Percentiles rank a stretch among this genome's conserved stretches.
Evolutionary conservation across 257 asterid species (phyloP).

Genomic region (Solanum neorickii): DNA sequence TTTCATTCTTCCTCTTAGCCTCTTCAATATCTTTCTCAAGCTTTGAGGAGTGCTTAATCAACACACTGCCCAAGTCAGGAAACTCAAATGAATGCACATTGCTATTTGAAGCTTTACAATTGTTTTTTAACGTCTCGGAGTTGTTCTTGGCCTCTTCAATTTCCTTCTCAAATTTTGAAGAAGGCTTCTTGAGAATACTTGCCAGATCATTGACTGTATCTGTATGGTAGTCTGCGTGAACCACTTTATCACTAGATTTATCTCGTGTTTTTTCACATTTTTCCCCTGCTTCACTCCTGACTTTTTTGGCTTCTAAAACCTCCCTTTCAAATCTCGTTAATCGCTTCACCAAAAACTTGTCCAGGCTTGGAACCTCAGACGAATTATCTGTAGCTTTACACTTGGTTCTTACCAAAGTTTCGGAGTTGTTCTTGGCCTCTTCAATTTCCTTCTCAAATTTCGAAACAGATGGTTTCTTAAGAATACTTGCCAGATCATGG

Average conservation of each 20-base stretch:
- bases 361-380: constrained; percentile 27
- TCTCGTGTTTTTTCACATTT: constrained; percentile 10
- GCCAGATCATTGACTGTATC: constrained; percentile 6
- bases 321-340: constrained; percentile 68
- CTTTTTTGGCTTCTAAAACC: constrained; percentile 62
- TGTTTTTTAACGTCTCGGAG: constrained; percentile 1
- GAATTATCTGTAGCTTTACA: not conserved
- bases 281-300: constrained; percentile 29
- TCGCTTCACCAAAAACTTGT: constrained; percentile 53
- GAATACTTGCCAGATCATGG: constrained; percentile 2
- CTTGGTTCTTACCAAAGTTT: not conserved
- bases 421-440: constrained; percentile 12
- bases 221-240: not conserved
- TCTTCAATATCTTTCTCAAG: constrained; percentile 58
- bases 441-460: constrained; percentile 4
- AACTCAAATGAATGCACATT: not conserved
- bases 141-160: constrained; percentile 10
- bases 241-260: constrained; percentile 2
- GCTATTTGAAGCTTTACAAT: not conserved
- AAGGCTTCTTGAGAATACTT: constrained; percentile 3
- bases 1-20: constrained; percentile 17
- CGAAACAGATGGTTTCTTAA: not conserved
- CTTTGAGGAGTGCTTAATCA: constrained; percentile 44
- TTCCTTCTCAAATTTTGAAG: constrained; percentile 1
- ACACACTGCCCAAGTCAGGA: constrained; percentile 42